Evolutionary conservation across 768 basidiomycete species (phyloP), one percentile per base, ranked within the genome.

Genomic region (Phylloporus rhodoxanthus): DNA sequence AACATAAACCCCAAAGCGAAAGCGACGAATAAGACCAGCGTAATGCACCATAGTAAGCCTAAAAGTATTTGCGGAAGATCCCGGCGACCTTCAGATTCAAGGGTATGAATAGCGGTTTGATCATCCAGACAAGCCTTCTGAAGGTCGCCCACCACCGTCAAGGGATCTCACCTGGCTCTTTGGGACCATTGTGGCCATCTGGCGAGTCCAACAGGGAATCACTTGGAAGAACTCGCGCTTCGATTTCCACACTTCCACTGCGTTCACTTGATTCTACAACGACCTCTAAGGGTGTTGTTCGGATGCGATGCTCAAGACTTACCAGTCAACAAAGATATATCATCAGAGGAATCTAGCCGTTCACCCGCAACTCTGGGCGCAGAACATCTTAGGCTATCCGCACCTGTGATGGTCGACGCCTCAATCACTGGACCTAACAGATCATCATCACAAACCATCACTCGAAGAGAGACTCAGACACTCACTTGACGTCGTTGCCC

Each of bases 101-200:
- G 48, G 72, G 73, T 56, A 72, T 60, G 55, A 71, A 60, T 47
- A 72, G 52, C 43, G 70, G 72, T 59, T 66, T 64, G 54, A 70
- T 68, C 50, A 74, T 63, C 71, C 68, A 74, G 53, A 68, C 67
- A 58, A 74, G 62, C 54, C 61, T 61, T 66, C 73, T 67, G 61
- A 75, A 69, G 68, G 73, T 69, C 73, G 73, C 73, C 74, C 73
- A 70, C 71, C 64, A 73, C 68, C 72, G 73, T 75, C 73, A 75
- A 60, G 72, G 71, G 52, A 40, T 54, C 57, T 55, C 49, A 39
- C 43, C 58, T 30, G 47, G 48, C 47, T 52, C 59, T 33, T 54
- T 40, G 8, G 52, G 51, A 15, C 48, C 48, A 36, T 54, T 36
- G 8, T 53, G 51, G 15, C 47, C 48, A 41, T 36, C 61, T n/a